Base-by-base conservation (phyloP, 106 monocot species). In the Allium fistulosum region DNA sequence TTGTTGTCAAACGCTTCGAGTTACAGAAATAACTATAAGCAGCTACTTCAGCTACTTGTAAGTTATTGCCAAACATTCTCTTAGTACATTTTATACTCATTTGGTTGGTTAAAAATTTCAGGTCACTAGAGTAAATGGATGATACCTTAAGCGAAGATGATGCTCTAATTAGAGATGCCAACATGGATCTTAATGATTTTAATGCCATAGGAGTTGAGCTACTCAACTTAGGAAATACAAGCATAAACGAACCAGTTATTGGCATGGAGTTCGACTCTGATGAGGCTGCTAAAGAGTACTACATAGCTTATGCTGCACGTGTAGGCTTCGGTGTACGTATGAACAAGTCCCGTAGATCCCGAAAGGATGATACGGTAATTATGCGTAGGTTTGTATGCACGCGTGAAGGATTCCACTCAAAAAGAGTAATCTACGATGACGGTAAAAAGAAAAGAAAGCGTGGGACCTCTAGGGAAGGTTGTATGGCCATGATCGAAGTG, bases 401-500 rank as follows among this genome's bases (percentile, higher is more conserved):
- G 0, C 71, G 88, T 37, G 95, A 96, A 62, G 95, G 95, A 2
- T 96, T 83, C 71, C 91, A 91, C 63, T 84, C 86, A 2, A 91
- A 91, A 74, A 74, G 84, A 67, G 90, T 90, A 7, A 85, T 94
- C 13, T 88, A 88, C 59, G 91, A 88, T 53, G 91, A 88, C 63
- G 91, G 91, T n/a, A 96, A 92, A 80, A 88, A 84, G 84, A 88
- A 86, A 78, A 70, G 91, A 58, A 88, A 91, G 72, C 74, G 91
- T 4, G 83, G 80, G 16, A 88, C 88, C 11, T 80, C 86, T 0
- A 80, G 95, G 70, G 86, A 88, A 67, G 95, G 95, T 16, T 96
- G 95, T 74, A 86, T 84, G 88, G 95, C 95, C 18, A 96, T 96
- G 95, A 83, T 91, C 12, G 95, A 92, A 69, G 87, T 95, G 14